Conservation (phyloP, 2,329 filamentous ascomycete genomes). For the Aspergillus brasiliensis region DNA sequence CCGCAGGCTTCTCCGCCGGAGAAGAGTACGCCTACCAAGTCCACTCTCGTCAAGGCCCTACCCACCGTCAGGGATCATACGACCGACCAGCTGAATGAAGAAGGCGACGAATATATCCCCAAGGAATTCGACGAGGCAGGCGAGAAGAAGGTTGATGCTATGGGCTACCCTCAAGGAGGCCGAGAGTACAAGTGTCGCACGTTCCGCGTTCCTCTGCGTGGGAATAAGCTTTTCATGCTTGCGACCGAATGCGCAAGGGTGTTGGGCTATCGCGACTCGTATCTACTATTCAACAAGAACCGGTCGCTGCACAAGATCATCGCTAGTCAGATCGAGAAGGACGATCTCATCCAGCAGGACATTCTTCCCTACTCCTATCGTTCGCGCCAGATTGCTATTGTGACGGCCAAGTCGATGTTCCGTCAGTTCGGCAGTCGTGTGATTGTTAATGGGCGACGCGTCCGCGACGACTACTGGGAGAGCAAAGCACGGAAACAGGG, state of each 20-base stretch:
- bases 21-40: slow-evolving; percentile 74
- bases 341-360: slow-evolving; percentile 91
- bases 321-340: slow-evolving; percentile 91
- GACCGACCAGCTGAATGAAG: slow-evolving; percentile 86
- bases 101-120: slow-evolving; percentile 91
- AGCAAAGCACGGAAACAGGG: slow-evolving; percentile 95
- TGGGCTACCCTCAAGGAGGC: slow-evolving; percentile 77
- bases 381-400: slow-evolving; percentile 97
- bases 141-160: slow-evolving; percentile 86
- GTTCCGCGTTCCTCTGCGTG: slow-evolving; percentile 86
- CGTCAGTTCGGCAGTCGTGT: slow-evolving; percentile 95
- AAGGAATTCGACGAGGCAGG: slow-evolving; percentile 90
- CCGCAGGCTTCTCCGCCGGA: slow-evolving; percentile 64
- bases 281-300: slow-evolving; percentile 98
- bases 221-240: slow-evolving; percentile 96
- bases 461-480: slow-evolving; percentile 98
- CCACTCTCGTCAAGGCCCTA: slow-evolving; percentile 86
- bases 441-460: slow-evolving; percentile 83
- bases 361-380: slow-evolving; percentile 96
- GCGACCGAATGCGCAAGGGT: slow-evolving; percentile 96
- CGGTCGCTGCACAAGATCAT: slow-evolving; percentile 97
- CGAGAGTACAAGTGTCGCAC: slow-evolving; percentile 92
- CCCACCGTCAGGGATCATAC: slow-evolving; percentile 97
- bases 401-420: slow-evolving; percentile 97
- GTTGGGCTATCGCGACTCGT: slow-evolving; percentile 93